Evolutionary conservation across 768 basidiomycete species (phyloP), one percentile per base, ranked within the genome.

Genomic region (Hirschioporus abietinus): DNA sequence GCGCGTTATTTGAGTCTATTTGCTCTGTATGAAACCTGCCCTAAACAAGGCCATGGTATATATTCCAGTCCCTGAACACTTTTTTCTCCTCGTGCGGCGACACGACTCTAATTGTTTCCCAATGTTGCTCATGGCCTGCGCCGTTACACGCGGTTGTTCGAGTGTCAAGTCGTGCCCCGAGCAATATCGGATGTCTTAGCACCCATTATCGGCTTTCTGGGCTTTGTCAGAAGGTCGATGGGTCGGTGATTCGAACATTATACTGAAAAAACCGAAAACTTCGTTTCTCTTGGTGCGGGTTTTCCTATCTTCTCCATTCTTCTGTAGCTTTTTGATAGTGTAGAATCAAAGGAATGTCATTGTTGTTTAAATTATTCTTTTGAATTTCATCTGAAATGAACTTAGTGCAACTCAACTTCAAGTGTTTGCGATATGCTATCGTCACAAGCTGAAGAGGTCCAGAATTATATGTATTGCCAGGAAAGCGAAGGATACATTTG

Each of bases 91-190:
- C 65, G 91, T 93, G 91, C 91, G 91, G 91, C 91, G 81, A 82
- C 91, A 87, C 88, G 87, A 86, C 86, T 83, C 84, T 82, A 71
- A 76, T 74, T 78, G 75, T 75, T 90, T 89, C 88, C 91, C 91
- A 85, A 85, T 90, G 91, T 93, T 93, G 91, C 91, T 93, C 91
- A 88, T 90, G 81, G 82, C 20, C 85, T 80, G 88, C 82, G 76
- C 79, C 76, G 70, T 70, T 78, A 72, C 74, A 90, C 81, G 88
- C 86, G 83, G 88, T 82, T 76, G 90, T 92, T 92, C 75, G 91
- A 93, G 91, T 91, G 91, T 93, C 91, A 91, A 82, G 88, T 82
- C 83, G 89, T 89, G 91, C 81, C 80, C 80, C 83, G 90, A 92
- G 70, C 67, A 79, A 90, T 70, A 68, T 52, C 76, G 90, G 87